Conservation (phyloP, 225 moss, liverwort and hornwort genomes). For the Sphagnum tenellum region DNA sequence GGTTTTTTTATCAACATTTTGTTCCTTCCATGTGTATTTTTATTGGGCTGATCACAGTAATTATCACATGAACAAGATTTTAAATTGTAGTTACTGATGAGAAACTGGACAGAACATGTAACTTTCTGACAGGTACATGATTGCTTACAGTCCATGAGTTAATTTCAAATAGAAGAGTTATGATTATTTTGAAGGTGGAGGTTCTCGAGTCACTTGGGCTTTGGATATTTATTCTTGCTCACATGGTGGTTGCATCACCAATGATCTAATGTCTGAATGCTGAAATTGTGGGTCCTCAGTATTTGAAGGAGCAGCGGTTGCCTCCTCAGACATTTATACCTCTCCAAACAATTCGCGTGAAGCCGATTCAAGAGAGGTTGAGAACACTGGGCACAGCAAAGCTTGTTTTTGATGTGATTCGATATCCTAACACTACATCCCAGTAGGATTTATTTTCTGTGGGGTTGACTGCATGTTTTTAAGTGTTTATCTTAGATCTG, state of each 20-base stretch:
- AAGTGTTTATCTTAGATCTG: too few relatives aligned
- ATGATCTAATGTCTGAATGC: neutral
- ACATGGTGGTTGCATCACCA: neutral
- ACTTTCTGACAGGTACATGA: too few relatives aligned
- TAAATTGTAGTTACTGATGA: too few relatives aligned
- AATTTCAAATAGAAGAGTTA: too few relatives aligned
- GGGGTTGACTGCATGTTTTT: too few relatives aligned
- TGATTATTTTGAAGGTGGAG: too few relatives aligned
- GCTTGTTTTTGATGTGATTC: conserved; percentile 86
- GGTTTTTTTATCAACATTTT: conserved; percentile 21
- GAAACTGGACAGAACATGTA: too few relatives aligned
- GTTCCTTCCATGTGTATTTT: too few relatives aligned
- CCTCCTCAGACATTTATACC: conserved; percentile 95
- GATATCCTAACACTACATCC: conserved; percentile 53
- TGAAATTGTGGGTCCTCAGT: conserved; percentile 26
- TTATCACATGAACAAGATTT: too few relatives aligned
- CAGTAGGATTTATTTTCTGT: too few relatives aligned
- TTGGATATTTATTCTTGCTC: neutral
- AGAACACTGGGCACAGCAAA: conserved; percentile 90
- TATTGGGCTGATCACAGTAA: too few relatives aligned
- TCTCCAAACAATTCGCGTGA: conserved; percentile 77
- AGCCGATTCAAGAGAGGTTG: conserved; percentile 80
- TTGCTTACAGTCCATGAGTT: too few relatives aligned
- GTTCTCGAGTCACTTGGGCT: neutral
- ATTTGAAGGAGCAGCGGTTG: conserved; percentile 93